Conservation (phyloP, 2,329 filamentous ascomycete species). For the Penicillium sumatraense region DNA sequence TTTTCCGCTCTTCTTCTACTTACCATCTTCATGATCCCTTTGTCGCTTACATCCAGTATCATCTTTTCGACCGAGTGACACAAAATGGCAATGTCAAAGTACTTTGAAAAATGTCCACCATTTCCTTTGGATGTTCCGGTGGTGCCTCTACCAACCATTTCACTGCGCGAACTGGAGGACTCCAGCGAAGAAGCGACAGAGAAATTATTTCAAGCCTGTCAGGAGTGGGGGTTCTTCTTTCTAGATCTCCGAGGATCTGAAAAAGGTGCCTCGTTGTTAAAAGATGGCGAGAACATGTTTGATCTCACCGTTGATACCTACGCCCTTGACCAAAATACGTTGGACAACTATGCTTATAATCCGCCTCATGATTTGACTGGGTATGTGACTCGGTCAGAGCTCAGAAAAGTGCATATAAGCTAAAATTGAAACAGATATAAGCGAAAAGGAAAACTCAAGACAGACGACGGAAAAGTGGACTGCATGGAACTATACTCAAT, state of each 20-base stretch:
- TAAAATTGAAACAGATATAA: conserved; percentile 17
- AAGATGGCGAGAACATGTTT: conserved; percentile 48
- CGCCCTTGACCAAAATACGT: conserved; percentile 5
- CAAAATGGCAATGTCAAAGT: conserved; percentile 11
- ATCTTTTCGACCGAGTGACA: too few relatives aligned
- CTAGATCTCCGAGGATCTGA: conserved; percentile 43
- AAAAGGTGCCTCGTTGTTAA: conserved; percentile 42
- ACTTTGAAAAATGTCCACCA: conserved; percentile 10
- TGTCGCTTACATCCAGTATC: too few relatives aligned
- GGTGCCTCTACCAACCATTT: conserved; percentile 7
- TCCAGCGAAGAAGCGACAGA: not conserved
- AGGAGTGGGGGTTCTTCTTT: conserved; percentile 58
- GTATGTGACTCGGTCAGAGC: not conserved
- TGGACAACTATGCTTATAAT: conserved; percentile 15
- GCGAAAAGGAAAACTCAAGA: conserved; percentile 15
- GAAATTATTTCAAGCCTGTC: conserved; percentile 31
- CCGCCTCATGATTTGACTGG: conserved; percentile 10
- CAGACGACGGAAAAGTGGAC: conserved; percentile 30
- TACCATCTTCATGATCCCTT: too few relatives aligned
- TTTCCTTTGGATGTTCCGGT: conserved; percentile 10
- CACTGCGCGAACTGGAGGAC: conserved; percentile 5
- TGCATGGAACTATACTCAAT: conserved; percentile 37
- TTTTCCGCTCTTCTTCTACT: too few relatives aligned
- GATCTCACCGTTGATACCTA: conserved; percentile 14
- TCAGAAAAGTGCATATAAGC: not conserved